Evolutionary conservation across 257 asterid genomes (phyloP), one percentile per base, ranked within the genome.

Genomic region (Plantago ovata): DNA sequence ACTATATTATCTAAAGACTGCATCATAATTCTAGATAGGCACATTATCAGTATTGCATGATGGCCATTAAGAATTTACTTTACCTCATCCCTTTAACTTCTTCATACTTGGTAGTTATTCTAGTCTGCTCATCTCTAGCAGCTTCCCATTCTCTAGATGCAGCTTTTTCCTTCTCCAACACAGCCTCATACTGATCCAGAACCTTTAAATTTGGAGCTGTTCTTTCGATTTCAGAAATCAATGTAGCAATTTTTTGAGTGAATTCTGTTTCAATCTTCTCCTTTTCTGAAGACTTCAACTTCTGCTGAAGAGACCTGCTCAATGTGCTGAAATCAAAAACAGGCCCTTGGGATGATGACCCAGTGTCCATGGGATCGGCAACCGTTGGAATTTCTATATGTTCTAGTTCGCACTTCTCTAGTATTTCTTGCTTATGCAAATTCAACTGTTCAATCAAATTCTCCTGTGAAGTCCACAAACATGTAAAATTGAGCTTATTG

Each of bases 161-260:
- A 42, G 77, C 77, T 69, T 80, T 79, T 65, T 92, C 94, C 73
- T 84, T 92, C 82, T 84, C 94, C 67, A 72, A 66, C 63, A 88
- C 79, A 57, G 87, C 90, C 72, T 88, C 95, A 54, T 87, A 92
- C 53, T 88, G 96, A 70, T 84, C 98, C 71, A 88, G 65, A 20
- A 95, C 95, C 91, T 89, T 93, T 68, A 93, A 67, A 81, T 93
- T 93, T 33, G 99, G 99, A 64, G 92, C 88, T 2, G 92, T 84
- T 75, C 93, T 89, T 73, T 84, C 99, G 50, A 89, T 89, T 68
- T 89, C 97, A 66, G 97, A 65, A 28, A 77, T 64, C 68, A 77
- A 62, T 39, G 80, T 60, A 68, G 94, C 64, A 46, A 89, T 89
- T 75, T 89, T 89, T 59, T 84, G 85, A 0, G 80, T 62, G 75